Base-by-base conservation (phyloP, 495 filamentous ascomycete species). In the Geoglossum glabrum region DNA sequence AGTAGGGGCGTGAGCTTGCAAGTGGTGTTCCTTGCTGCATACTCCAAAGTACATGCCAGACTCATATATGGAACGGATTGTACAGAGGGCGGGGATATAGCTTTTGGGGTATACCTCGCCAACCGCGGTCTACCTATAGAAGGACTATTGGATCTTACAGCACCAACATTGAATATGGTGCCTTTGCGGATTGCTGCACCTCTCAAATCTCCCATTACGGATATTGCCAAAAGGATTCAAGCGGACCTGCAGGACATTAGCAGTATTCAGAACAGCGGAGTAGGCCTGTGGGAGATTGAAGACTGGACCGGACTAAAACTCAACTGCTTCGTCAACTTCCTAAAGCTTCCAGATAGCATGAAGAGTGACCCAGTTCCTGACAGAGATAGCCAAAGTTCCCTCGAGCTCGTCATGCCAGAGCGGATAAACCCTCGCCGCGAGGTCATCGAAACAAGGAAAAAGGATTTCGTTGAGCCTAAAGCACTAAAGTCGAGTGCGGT, bases 241-340 rank as follows among this genome's bases (percentile, higher is more conserved):
- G 56, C 54, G 7, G 72, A 75, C 56, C 55, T 77, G 1, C 56
- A 71, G 11, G 57, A 61, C 7, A 72, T 77, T 30, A 66, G 69
- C 0, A 61, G 58, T 5, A 61, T 64, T 0, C 61, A 59, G 2
- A 70, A 71, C 57, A 57, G 65, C 3, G 64, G 64, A 6, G 73
- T 67, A 10, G 68, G 71, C 15, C 60, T 76, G 1, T 76, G 74
- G 74, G 74, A 77, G 60, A 67, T 77, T 13, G 61, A 68, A 43
- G 60, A 67, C 10, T 75, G 74, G 72, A 76, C 73, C 8, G 73
- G 73, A 0, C 47, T 76, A 21, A 61, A 60, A 54, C 64, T 76
- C 5, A 67, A 74, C 57, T 70, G 68, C 6, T 78, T 74, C 65
- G 77, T 81, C 47, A 83, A 83, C 61, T 80, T 81, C 54, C 63